Conservation (phyloP, 352 stramenopile species). For the Phytophthora sojae region DNA sequence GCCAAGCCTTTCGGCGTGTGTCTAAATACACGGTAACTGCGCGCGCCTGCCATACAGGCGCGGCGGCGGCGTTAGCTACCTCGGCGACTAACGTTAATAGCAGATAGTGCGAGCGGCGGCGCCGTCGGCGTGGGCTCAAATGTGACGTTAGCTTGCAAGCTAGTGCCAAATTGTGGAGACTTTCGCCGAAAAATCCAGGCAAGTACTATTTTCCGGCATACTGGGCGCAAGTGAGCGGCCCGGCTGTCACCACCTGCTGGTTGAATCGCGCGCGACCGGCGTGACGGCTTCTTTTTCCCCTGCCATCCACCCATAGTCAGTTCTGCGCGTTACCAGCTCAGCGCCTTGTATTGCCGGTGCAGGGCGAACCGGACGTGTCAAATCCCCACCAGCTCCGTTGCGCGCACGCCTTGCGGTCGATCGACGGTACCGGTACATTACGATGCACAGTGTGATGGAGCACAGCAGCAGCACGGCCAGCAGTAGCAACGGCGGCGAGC, state of each 20-base stretch:
- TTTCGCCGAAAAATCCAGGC: slow-evolving; percentile 26
- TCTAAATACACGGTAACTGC: background rate
- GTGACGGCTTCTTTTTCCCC: slow-evolving; percentile 25
- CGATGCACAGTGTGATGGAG: slow-evolving; percentile 28
- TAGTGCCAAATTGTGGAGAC: slow-evolving; percentile 9
- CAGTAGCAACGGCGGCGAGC: slow-evolving; percentile 4
- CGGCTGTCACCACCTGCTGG: slow-evolving; percentile 10
- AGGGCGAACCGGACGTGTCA: slow-evolving; percentile 25
- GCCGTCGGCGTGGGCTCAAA: background rate
- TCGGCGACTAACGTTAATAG: background rate
- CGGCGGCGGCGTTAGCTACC: background rate
- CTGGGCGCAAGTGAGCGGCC: slow-evolving; percentile 12
- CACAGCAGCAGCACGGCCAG: slow-evolving; percentile 9
- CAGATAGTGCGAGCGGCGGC: background rate
- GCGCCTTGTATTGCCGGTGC: slow-evolving; percentile 6
- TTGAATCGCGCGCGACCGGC: slow-evolving; percentile 16
- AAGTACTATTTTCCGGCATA: slow-evolving; percentile 21
- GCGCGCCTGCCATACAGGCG: background rate
- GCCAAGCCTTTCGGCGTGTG: background rate
- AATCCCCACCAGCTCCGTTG: slow-evolving; percentile 25
- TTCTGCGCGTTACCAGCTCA: slow-evolving; percentile 7
- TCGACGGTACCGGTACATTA: slow-evolving; percentile 6
- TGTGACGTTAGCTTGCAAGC: slow-evolving; percentile 5
- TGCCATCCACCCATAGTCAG: slow-evolving; percentile 20
- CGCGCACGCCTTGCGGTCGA: background rate